Evolutionary conservation across 1,139 yeast genomes (phyloP).

Genomic region (Barnettozyma hawaiiensis): DNA sequence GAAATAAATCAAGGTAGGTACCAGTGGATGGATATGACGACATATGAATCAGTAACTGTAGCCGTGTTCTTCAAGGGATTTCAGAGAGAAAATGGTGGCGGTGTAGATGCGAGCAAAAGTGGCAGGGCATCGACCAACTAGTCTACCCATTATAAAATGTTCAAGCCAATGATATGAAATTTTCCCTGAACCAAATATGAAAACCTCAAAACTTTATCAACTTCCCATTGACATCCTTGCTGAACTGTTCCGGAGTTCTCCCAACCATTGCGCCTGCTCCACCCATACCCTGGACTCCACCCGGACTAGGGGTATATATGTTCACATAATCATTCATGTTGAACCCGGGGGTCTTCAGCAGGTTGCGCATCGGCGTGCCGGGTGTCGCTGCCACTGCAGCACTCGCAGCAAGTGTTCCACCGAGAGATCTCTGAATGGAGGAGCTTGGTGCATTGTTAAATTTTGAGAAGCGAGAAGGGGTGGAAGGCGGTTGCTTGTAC

Average conservation of each 20-base stretch:
- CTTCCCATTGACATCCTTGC: conserved; percentile 24
- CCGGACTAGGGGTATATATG: conserved; percentile 21
- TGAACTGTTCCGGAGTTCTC: conserved; percentile 20
- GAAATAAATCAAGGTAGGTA: no score
- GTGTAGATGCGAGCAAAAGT: no score
- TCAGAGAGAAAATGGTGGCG: no score
- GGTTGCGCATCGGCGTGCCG: conserved; percentile 29
- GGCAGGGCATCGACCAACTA: no score
- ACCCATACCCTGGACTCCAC: conserved; percentile 6
- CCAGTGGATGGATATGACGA: no score
- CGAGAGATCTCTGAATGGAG: conserved; percentile 7
- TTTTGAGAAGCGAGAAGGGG: conserved; percentile 18
- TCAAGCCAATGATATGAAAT: no score
- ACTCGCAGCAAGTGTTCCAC: conserved; percentile 1
- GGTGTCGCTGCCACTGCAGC: conserved; percentile 19
- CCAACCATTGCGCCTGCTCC: conserved; percentile 2
- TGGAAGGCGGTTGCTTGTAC: conserved; percentile 23
- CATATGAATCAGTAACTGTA: no score
- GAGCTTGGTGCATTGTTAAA: conserved; percentile 12
- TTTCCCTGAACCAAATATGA: no score
- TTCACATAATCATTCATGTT: conserved; percentile 77
- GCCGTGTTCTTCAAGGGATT: no score
- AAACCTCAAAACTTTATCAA: conserved; percentile 24
- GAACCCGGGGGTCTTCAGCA: conserved; percentile 60
- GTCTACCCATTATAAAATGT: no score